A percentile compares a stretch with the other conserved stretches of the same genome.
Conservation (phyloP, 108 stramenopile species). For the Nannochloropsis salina region DNA sequence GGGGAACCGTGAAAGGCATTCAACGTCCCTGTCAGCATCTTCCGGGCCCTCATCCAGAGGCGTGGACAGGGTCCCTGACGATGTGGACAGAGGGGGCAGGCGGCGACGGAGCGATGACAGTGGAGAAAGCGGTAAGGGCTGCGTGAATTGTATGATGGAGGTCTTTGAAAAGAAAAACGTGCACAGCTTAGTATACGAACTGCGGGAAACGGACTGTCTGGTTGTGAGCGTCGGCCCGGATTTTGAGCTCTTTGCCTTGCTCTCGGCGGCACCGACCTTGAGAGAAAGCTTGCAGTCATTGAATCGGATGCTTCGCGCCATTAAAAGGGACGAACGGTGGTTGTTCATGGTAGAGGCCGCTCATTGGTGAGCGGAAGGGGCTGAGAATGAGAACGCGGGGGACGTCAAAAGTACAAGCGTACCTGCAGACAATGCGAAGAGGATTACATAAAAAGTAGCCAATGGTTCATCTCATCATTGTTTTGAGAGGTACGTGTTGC, state of each 20-base stretch:
- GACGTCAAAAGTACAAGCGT: not conserved
- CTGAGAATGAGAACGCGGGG: not conserved
- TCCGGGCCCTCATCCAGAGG: not conserved
- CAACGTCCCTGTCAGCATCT: not conserved
- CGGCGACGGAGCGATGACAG: not conserved
- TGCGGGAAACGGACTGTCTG: conserved; percentile 22
- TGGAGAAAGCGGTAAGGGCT: conserved; percentile 4
- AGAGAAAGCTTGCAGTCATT: not conserved
- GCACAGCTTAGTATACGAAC: conserved; percentile 37
- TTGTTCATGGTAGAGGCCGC: not conserved
- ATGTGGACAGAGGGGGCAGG: not conserved
- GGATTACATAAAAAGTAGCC: too few relatives aligned
- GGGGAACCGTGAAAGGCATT: not conserved
- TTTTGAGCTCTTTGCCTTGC: not conserved
- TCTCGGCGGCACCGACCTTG: not conserved
- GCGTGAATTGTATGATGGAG: conserved; percentile 11
- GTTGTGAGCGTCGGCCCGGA: conserved; percentile 7
- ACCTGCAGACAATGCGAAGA: not conserved
- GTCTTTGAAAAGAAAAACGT: conserved; percentile 34
- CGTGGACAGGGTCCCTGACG: not conserved
- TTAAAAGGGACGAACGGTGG: not conserved
- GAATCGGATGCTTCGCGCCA: not conserved
- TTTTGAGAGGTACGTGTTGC: too few relatives aligned
- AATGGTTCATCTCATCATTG: too few relatives aligned
- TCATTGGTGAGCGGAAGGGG: not conserved